phyloP scores from a whole-genome alignment of 2,329 filamentous ascomycete genomes.

The Aspergillus fischeri region DNA sequence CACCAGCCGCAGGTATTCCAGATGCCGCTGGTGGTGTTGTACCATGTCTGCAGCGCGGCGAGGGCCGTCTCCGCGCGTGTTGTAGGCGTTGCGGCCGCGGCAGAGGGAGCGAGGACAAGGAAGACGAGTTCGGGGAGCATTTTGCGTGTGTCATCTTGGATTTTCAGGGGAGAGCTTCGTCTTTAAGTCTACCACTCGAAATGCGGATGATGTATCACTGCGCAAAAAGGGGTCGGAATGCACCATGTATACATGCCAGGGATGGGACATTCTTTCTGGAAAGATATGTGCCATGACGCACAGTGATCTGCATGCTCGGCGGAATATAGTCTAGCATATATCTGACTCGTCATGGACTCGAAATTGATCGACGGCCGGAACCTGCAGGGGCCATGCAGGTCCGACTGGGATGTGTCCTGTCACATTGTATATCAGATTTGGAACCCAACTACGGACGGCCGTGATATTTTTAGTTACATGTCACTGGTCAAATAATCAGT shows the following conservation, averaged over 20 bases:
- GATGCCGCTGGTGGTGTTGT: slow-evolving; percentile 56
- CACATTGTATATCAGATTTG: neutral
- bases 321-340: neutral
- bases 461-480: neutral
- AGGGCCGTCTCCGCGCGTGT: slow-evolving; percentile 24
- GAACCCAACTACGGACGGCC: neutral
- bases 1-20: slow-evolving; percentile 68
- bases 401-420: neutral
- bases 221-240: neutral
- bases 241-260: neutral
- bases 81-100: neutral
- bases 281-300: neutral
- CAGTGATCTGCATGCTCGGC: neutral
- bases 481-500: neutral
- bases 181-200: neutral
- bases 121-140: neutral
- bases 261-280: neutral
- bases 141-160: neutral
- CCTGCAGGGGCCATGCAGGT: neutral
- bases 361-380: neutral
- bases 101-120: neutral
- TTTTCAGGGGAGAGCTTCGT: neutral
- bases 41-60: slow-evolving; percentile 56
- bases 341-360: neutral
- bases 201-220: neutral